These are phyloP conservation scores for Diaporthe sp. DNA, from an alignment of 2,329 filamentous ascomycete genomes.

Conservation along the genomic window DNA sequence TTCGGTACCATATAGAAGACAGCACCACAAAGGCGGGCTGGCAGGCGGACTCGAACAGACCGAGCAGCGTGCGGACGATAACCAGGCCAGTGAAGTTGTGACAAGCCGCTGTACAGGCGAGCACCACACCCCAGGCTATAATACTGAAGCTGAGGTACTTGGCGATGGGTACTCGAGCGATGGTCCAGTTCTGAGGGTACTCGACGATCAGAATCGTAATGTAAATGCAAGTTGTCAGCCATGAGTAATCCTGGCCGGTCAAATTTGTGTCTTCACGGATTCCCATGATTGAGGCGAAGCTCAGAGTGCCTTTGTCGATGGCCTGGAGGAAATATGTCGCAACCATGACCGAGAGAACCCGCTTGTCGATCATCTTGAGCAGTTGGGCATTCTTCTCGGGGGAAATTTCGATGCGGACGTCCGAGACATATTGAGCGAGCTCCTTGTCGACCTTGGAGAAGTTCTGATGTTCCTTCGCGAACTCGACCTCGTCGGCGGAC, in stretches of 20 bases:
- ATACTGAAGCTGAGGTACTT: slow-evolving; percentile 76
- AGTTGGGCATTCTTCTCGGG: slow-evolving; percentile 72
- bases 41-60: slow-evolving; percentile 78
- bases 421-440: slow-evolving; percentile 76
- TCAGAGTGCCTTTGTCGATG: slow-evolving; percentile 76
- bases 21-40: slow-evolving; percentile 77
- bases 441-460: slow-evolving; percentile 72
- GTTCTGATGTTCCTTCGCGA: slow-evolving; percentile 60
- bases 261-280: slow-evolving; percentile 65
- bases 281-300: slow-evolving; percentile 75
- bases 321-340: slow-evolving; percentile 80
- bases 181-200: slow-evolving; percentile 74
- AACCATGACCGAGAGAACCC: slow-evolving; percentile 79
- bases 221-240: slow-evolving; percentile 82
- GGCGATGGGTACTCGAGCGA: slow-evolving; percentile 69
- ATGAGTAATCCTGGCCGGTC: slow-evolving; percentile 68
- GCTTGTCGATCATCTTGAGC: slow-evolving; percentile 74
- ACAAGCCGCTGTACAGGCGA: slow-evolving; percentile 73
- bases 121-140: slow-evolving; percentile 71
- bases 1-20: slow-evolving; percentile 78
- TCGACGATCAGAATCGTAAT: slow-evolving; percentile 78
- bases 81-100: slow-evolving; percentile 71
- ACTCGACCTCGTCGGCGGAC: slow-evolving; percentile 50
- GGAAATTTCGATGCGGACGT: slow-evolving; percentile 67
- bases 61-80: slow-evolving; percentile 73